Base-by-base conservation (phyloP, 2,329 filamentous ascomycete genomes). In the Lachnellula cervina region DNA sequence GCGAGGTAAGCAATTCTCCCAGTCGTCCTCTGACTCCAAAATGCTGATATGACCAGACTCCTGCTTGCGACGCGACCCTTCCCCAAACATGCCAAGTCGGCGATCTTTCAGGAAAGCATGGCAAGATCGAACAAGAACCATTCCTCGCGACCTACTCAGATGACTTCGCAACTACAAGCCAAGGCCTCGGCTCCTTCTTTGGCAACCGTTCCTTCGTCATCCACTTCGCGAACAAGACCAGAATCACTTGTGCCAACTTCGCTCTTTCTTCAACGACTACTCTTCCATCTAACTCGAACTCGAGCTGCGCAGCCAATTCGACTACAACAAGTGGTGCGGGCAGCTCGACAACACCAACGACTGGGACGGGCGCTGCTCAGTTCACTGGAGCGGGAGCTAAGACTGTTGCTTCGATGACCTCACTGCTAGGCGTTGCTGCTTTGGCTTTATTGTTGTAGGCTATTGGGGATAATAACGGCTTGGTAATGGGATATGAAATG, bases 21-120 rank as follows among this genome's bases (percentile, higher is more conserved):
- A 21, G 11, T 35, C 25, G n/a, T 21, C 40, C 21, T 23, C 14
- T 25, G 25, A 43, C 13, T 35, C 25, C 14, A 42, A n/a, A 35
- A 21, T n/a, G 25, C 57, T 60, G 56, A 63, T 52, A 35, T 46
- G 25, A 21, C 17, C 82, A 90, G 66, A 72, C 71, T 1, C 75
- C 83, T 4, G 64, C 78, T 5, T 93, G 89, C 72, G 76, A 90
- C 66, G 38, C 72, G 11, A 63, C 68, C 9, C 67, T 73, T 6
- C 85, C 85, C 7, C 71, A 80, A 59, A 84, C 81, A 9, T 94
- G 89, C 74, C 83, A 93, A 72, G 82, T 89, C 11, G 89, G 89
- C 61, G 89, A 93, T 69, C 76, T 91, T 54, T 81, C 82, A 64
- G 89, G 89, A 68, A 93, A 93, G 74, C 76, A 87, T 65, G 87